A percentile compares a stretch with the other conserved stretches of the same genome.
phyloP scores from a whole-genome alignment of 805 yeast genomes.

The Lachancea mirantina region DNA sequence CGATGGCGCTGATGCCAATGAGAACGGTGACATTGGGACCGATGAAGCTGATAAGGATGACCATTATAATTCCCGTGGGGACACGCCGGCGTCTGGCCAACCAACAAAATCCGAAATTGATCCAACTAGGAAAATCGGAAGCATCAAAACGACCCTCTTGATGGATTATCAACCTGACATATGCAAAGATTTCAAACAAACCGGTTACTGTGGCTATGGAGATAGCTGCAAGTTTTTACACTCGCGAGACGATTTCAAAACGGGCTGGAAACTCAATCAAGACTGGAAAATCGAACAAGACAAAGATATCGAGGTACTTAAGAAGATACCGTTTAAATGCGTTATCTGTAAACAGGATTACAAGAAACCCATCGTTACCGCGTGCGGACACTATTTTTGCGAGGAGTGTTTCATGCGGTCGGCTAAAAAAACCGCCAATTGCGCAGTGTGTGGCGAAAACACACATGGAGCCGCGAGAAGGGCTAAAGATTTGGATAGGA shows the following conservation, averaged over 20 bases:
- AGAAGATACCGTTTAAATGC: constrained; percentile 51
- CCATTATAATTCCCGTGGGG: not conserved
- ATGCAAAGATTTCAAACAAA: constrained; percentile 83
- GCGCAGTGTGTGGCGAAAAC: constrained; percentile 52
- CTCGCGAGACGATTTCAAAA: constrained; percentile 74
- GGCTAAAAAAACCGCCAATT: constrained; percentile 37
- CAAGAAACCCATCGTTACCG: constrained; percentile 48
- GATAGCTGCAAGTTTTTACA: constrained; percentile 94
- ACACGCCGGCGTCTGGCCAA: not conserved
- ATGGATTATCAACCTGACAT: constrained; percentile 90
- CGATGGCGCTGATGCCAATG: constrained; percentile 1
- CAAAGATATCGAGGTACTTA: constrained; percentile 17
- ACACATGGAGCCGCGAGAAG: constrained; percentile 56
- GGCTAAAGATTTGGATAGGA: constrained; percentile 35
- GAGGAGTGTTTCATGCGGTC: constrained; percentile 49
- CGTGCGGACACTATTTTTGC: constrained; percentile 61
- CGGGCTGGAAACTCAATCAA: constrained; percentile 55
- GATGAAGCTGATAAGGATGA: not conserved
- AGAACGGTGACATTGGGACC: not conserved
- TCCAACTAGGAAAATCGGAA: constrained; percentile 29
- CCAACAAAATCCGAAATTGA: not conserved
- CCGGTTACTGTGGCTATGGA: constrained; percentile 96
- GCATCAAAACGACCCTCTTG: constrained; percentile 57
- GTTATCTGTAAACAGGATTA: constrained; percentile 52
- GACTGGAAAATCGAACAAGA: constrained; percentile 56